A percentile compares a stretch with the other conserved stretches of the same genome.
Conservation (phyloP, 352 stramenopile species). For the Phytophthora palmivora region DNA sequence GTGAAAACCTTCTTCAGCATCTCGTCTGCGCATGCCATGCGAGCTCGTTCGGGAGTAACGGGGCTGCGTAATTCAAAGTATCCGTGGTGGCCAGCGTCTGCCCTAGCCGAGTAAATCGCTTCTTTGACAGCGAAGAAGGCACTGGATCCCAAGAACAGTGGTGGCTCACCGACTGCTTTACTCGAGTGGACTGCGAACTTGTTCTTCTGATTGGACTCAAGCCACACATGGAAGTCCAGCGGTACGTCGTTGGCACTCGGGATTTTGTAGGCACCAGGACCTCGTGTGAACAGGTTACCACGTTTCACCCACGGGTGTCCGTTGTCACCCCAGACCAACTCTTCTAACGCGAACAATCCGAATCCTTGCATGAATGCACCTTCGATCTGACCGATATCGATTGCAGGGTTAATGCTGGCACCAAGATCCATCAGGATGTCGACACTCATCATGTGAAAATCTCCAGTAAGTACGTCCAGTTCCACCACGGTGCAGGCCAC, state of each 20-base stretch:
- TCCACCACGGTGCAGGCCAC: slow-evolving; percentile 94
- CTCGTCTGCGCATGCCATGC: slow-evolving; percentile 83
- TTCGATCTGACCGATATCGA: slow-evolving; percentile 98
- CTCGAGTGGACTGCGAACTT: slow-evolving; percentile 95
- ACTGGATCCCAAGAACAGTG: slow-evolving; percentile 94
- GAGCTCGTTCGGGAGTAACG: slow-evolving; percentile 82
- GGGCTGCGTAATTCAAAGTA: slow-evolving; percentile 84
- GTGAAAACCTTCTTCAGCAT: slow-evolving; percentile 76
- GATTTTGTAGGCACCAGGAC: slow-evolving; percentile 97
- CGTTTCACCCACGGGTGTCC: slow-evolving; percentile 94
- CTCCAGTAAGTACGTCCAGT: slow-evolving; percentile 95
- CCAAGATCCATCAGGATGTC: slow-evolving; percentile 94
- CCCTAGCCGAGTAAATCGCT: slow-evolving; percentile 88
- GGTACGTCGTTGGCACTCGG: slow-evolving; percentile 96
- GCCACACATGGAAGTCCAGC: slow-evolving; percentile 94
- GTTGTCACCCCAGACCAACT: slow-evolving; percentile 95
- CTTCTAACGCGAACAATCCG: slow-evolving; percentile 94
- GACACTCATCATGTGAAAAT: slow-evolving; percentile 86
- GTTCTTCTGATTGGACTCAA: slow-evolving; percentile 94
- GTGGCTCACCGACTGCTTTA: slow-evolving; percentile 96
- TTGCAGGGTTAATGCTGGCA: slow-evolving; percentile 95
- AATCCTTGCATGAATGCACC: slow-evolving; percentile 97
- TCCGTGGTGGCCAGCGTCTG: slow-evolving; percentile 60
- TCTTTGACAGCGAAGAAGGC: slow-evolving; percentile 97
- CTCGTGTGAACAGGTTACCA: slow-evolving; percentile 93